phyloP scores from a whole-genome alignment of 2,329 filamentous ascomycete species.

The Aulographum hederae region DNA sequence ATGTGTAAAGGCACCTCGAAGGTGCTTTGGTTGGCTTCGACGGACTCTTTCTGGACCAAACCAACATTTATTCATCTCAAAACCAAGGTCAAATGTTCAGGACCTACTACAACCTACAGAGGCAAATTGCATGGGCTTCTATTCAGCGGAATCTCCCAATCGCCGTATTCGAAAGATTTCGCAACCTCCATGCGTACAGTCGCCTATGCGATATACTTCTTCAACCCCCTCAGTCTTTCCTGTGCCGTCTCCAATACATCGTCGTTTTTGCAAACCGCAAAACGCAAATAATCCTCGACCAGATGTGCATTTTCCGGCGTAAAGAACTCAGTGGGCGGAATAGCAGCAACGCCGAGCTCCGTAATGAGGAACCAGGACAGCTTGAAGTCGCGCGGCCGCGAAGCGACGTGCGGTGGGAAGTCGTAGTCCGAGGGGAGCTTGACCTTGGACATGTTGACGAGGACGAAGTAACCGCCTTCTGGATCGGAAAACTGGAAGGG shows the following conservation, averaged over 20 bases:
- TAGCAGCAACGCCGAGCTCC: constrained; percentile 86
- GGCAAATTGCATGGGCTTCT: no score
- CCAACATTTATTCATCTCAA: no score
- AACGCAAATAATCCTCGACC: constrained; percentile 83
- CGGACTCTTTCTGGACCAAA: no score
- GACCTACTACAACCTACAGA: no score
- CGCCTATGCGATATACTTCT: constrained; percentile 27
- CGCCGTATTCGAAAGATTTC: no score
- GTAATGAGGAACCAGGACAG: constrained; percentile 93
- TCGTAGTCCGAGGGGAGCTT: constrained; percentile 66
- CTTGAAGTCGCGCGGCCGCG: constrained; percentile 80
- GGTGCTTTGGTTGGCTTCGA: no score
- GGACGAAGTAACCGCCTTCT: constrained; percentile 92
- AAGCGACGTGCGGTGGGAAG: constrained; percentile 77
- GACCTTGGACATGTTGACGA: constrained; percentile 84
- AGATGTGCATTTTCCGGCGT: constrained; percentile 67
- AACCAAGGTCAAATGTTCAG: no score
- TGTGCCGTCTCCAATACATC: constrained; percentile 41
- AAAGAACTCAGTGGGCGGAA: constrained; percentile 95
- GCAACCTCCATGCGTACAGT: no score
- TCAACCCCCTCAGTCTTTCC: constrained; percentile 28
- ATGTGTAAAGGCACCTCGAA: no score
- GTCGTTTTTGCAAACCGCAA: constrained; percentile 93
- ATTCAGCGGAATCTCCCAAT: no score
- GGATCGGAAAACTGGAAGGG: constrained; percentile 55